Evolutionary conservation across 2,329 filamentous ascomycete genomes (phyloP).

Genomic region (Paecilomyces fulvus): DNA sequence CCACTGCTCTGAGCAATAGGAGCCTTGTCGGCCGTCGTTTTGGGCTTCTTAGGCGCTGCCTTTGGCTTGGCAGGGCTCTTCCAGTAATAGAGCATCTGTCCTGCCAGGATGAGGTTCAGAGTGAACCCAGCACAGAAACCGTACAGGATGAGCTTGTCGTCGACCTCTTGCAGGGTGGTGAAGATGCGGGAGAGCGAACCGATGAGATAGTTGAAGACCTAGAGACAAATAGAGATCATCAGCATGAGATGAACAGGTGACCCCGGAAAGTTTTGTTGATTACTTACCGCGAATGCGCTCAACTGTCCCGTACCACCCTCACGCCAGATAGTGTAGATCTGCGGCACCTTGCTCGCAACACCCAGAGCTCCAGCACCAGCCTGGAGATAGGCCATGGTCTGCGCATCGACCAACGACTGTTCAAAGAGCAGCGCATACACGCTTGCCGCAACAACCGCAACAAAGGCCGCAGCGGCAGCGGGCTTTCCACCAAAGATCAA

Average conservation of each 20-base stretch:
- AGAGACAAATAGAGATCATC: constrained; percentile 4
- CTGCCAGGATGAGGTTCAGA: constrained; percentile 79
- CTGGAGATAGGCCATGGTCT: constrained; percentile 66
- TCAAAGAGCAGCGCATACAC: constrained; percentile 61
- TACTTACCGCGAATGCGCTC: constrained; percentile 84
- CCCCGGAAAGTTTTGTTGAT: neutral
- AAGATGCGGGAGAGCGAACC: constrained; percentile 93
- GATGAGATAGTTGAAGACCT: constrained; percentile 97
- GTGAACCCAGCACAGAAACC: constrained; percentile 84
- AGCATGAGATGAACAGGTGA: neutral
- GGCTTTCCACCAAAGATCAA: constrained; percentile 69
- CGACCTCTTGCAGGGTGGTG: constrained; percentile 93
- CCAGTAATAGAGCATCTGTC: constrained; percentile 97
- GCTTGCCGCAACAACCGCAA: constrained; percentile 64
- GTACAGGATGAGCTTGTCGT: constrained; percentile 93
- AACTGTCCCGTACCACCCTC: constrained; percentile 89
- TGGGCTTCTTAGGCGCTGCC: constrained; percentile 23
- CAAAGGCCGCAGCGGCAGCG: constrained; percentile 63
- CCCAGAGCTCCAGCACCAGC: constrained; percentile 74
- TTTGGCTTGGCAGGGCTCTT: constrained; percentile 48
- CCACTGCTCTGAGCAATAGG: constrained; percentile 31
- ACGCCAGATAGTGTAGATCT: constrained; percentile 78
- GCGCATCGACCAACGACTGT: constrained; percentile 55
- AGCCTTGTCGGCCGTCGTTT: constrained; percentile 18
- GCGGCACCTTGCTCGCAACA: constrained; percentile 85